Evolutionary conservation across 495 filamentous ascomycete species (phyloP).

Genomic region (Aspergillus haitiensis): DNA sequence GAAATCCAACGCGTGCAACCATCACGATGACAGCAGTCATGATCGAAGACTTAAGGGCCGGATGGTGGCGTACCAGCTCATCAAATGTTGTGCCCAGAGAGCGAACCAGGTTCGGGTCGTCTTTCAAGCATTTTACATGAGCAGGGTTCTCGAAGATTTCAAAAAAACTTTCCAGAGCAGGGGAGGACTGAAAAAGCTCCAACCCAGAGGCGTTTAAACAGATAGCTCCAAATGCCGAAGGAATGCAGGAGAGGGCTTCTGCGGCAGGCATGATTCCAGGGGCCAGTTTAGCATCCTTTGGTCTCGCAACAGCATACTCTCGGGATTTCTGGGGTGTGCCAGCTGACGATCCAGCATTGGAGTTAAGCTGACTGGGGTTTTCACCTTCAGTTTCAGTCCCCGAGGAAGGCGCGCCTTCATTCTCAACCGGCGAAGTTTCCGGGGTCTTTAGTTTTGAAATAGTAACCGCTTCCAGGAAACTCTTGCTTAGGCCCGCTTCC

Average conservation of each 20-base stretch:
- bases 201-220: conserved; percentile 88
- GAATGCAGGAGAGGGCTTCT: conserved; percentile 83
- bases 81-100: conserved; percentile 82
- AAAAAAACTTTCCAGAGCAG: conserved; percentile 80
- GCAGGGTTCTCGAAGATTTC: conserved; percentile 91
- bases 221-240: conserved; percentile 87
- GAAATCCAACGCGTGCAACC: conserved; percentile 70
- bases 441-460: conserved; percentile 40
- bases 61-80: conserved; percentile 92
- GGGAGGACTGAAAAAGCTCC: conserved; percentile 81
- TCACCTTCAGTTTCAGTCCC: conserved; percentile 30
- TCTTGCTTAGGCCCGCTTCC: conserved; percentile 86
- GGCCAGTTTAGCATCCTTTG: conserved; percentile 52
- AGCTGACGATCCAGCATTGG: conserved; percentile 19
- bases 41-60: conserved; percentile 72
- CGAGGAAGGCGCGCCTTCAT: conserved; percentile 18
- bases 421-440: conserved; percentile 35
- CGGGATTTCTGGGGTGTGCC: conserved; percentile 28
- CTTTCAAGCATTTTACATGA: conserved; percentile 78
- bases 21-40: conserved; percentile 79
- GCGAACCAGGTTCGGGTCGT: conserved; percentile 58
- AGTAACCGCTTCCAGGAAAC: conserved; percentile 79
- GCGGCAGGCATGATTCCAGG: conserved; percentile 76
- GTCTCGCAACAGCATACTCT: conserved; percentile 38
- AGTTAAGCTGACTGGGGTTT: conserved; percentile 20